Conservation (phyloP, 2,329 filamentous ascomycete species). For the Furcasterigmium sp. region DNA sequence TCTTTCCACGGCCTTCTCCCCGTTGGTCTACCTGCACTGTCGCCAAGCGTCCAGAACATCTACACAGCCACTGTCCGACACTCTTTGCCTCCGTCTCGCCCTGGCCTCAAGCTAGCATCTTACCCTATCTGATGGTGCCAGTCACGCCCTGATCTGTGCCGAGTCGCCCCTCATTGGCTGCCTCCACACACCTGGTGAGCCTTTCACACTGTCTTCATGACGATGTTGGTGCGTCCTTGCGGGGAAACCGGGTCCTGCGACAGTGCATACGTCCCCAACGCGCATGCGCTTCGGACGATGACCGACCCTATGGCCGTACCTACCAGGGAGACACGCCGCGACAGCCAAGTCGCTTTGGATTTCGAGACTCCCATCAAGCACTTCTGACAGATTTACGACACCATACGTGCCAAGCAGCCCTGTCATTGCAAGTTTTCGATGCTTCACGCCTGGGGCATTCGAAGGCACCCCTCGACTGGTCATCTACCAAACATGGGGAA, state of each 20-base stretch:
- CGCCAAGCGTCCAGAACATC: conserved; percentile 3
- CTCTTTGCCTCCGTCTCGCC: neutral
- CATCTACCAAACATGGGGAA: too few relatives aligned
- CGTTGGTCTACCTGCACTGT: neutral
- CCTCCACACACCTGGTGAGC: conserved; percentile 1
- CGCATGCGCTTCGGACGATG: neutral
- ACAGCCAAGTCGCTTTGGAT: too few relatives aligned
- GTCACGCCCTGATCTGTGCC: too few relatives aligned
- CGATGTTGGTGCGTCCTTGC: neutral
- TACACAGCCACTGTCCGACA: conserved; percentile 3
- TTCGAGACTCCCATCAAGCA: too few relatives aligned
- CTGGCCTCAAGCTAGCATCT: neutral
- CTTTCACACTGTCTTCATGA: conserved; percentile 5
- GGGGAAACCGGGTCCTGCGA: neutral
- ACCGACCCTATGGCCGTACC: neutral
- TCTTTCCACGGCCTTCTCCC: neutral
- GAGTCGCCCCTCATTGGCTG: neutral
- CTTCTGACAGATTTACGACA: too few relatives aligned
- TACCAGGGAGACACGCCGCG: too few relatives aligned
- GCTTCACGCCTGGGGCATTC: too few relatives aligned
- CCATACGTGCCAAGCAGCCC: too few relatives aligned
- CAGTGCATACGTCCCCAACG: neutral
- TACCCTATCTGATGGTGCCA: too few relatives aligned
- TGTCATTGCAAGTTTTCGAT: too few relatives aligned
- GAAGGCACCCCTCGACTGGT: too few relatives aligned